Evolutionary conservation across 2,329 filamentous ascomycete genomes (phyloP).

Genomic region (Aspergillus jensenii): DNA sequence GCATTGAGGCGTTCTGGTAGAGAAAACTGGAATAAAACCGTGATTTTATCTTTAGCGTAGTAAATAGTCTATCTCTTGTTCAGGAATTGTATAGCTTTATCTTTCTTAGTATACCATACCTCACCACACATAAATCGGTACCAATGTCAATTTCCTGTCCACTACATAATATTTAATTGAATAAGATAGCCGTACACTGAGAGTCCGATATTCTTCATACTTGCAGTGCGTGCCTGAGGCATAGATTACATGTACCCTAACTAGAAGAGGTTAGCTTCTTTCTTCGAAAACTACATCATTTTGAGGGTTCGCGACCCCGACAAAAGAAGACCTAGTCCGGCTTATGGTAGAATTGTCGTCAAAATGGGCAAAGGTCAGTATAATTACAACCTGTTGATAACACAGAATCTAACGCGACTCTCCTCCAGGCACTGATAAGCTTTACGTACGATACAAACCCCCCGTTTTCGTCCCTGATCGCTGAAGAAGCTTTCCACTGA

Average conservation of each 20-base stretch:
- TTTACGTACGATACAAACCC: slow-evolving; percentile 42
- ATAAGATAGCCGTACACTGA: not conserved
- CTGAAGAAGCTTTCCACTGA: slow-evolving; percentile 17
- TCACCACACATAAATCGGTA: not conserved
- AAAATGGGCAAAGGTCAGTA: slow-evolving; percentile 31
- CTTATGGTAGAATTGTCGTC: not conserved
- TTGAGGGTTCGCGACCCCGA: not conserved
- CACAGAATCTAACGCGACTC: not conserved
- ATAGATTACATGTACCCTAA: not conserved
- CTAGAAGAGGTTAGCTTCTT: not conserved
- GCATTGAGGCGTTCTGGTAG: slow-evolving; percentile 14
- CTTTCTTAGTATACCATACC: not conserved
- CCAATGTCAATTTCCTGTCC: not conserved
- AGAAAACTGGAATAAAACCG: not conserved
- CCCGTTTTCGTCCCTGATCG: not conserved
- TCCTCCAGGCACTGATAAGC: slow-evolving; percentile 49
- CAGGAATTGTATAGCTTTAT: not conserved
- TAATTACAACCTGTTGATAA: not conserved
- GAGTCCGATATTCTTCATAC: too few species aligned
- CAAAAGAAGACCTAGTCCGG: not conserved
- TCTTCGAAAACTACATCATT: slow-evolving; percentile 17
- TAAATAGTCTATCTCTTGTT: not conserved
- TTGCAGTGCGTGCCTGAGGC: not conserved
- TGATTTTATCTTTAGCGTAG: slow-evolving; percentile 3
- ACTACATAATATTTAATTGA: not conserved